A percentile compares a stretch with the other conserved stretches of the same genome.
phyloP scores from a whole-genome alignment of 176 grass and related monocot genomes.

The Eleusine coracana region DNA sequence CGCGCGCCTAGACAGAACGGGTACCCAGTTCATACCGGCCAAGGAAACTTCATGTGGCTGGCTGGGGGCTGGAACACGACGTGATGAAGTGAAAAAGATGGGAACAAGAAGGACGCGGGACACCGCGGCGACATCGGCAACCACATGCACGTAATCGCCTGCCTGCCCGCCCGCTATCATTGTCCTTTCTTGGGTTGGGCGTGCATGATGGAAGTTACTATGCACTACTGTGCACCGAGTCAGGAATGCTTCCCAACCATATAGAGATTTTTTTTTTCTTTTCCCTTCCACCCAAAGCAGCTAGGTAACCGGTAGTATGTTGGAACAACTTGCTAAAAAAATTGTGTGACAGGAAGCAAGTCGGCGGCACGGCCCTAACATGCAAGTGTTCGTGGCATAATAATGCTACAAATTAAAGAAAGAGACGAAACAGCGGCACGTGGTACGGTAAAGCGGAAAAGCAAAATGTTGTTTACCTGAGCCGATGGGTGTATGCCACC shows the following conservation, averaged over 20 bases:
- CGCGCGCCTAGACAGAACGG: not conserved
- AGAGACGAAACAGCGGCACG: not conserved
- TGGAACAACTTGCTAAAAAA: no score
- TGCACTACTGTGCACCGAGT: no score
- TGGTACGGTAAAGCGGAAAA: not conserved
- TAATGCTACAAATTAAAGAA: not conserved
- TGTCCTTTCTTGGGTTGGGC: not conserved
- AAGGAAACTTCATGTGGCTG: conserved; percentile 28
- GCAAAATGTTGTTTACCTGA: conserved; percentile 44
- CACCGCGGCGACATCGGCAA: not conserved
- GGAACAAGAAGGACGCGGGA: not conserved
- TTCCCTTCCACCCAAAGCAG: no score
- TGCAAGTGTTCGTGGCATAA: not conserved
- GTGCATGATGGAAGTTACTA: not conserved
- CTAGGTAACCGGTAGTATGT: no score
- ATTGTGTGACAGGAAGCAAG: not conserved
- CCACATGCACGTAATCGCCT: conserved; percentile 30
- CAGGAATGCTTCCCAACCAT: no score
- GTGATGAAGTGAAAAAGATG: not conserved
- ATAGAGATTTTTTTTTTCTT: no score
- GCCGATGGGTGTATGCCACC: conserved; percentile 57
- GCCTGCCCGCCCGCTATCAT: not conserved
- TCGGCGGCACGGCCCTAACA: not conserved
- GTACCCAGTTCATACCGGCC: not conserved
- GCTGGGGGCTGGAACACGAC: not conserved